phyloP scores from a whole-genome alignment of 192 early-diverging fungal genomes.

The Backusella westeae region DNA sequence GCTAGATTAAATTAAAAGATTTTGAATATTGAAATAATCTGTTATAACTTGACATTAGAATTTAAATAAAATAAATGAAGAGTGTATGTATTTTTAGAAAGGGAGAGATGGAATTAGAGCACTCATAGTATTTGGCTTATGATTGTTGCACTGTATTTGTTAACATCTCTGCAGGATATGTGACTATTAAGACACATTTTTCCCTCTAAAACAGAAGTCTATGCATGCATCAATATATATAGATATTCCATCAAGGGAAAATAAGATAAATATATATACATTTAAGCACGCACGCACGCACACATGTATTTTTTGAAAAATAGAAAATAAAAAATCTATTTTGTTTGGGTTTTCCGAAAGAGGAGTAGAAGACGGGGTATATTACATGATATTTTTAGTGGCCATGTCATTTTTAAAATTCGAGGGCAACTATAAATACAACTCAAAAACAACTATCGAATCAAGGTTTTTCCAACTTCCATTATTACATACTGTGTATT shows the following conservation, averaged over 20 bases:
- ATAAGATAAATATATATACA: not conserved
- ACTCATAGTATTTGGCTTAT: not conserved
- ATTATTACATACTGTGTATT: not conserved
- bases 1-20: conserved; percentile 1
- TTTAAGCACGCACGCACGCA: not conserved
- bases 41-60: conserved; percentile 3
- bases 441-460: not conserved
- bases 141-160: not conserved
- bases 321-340: conserved; percentile 1
- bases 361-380: not conserved
- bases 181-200: not conserved
- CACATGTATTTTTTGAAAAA: not conserved
- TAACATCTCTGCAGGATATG: not conserved
- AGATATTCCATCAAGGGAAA: not conserved
- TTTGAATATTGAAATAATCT: conserved; percentile 5
- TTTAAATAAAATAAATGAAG: conserved; percentile 4
- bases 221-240: conserved; percentile 5
- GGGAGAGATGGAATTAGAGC: not conserved
- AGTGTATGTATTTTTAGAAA: conserved; percentile 5
- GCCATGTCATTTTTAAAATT: not conserved
- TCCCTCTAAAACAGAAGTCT: not conserved
- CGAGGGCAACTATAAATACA: conserved; percentile 1
- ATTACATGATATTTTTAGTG: conserved; percentile 3
- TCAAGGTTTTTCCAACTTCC: not conserved
- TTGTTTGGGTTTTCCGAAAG: not conserved